phyloP scores from a whole-genome alignment of 306 rosid genomes.

The Urtica urens region DNA sequence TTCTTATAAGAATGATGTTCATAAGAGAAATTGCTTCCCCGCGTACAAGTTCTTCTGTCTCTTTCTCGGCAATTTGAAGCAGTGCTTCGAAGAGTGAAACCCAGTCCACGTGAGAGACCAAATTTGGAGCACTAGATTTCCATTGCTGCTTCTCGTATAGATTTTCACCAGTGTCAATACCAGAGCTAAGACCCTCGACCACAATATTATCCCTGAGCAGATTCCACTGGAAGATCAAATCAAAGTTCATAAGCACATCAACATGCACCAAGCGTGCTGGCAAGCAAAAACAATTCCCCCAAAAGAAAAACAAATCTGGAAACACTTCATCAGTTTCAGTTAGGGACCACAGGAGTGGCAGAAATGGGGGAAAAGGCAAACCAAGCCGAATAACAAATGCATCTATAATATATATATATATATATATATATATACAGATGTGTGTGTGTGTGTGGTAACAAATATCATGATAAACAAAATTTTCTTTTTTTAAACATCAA shows the following conservation, averaged over 20 bases:
- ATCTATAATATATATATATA: too few relatives aligned
- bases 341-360: too few relatives aligned
- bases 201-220: conserved; percentile 89
- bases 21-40: conserved; percentile 52
- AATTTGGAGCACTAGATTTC: conserved; percentile 27
- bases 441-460: too few relatives aligned
- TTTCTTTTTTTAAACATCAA: too few relatives aligned
- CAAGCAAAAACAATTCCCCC: background rate
- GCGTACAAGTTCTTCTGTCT: conserved; percentile 52
- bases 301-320: background rate
- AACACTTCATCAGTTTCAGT: background rate
- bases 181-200: conserved; percentile 37
- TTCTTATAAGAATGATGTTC: conserved; percentile 47
- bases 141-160: conserved; percentile 25
- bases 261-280: conserved; percentile 12
- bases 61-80: conserved; percentile 45
- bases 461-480: too few relatives aligned
- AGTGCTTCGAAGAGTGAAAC: conserved; percentile 36
- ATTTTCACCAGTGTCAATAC: conserved; percentile 26
- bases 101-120: conserved; percentile 54
- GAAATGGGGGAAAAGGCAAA: too few relatives aligned
- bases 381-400: too few relatives aligned
- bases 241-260: conserved; percentile 73
- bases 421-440: too few relatives aligned
- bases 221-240: conserved; percentile 99